A percentile compares a stretch with the other conserved stretches of the same genome.
phyloP scores from a whole-genome alignment of 164 flowering plant species.

The Echeveria elegans region DNA sequence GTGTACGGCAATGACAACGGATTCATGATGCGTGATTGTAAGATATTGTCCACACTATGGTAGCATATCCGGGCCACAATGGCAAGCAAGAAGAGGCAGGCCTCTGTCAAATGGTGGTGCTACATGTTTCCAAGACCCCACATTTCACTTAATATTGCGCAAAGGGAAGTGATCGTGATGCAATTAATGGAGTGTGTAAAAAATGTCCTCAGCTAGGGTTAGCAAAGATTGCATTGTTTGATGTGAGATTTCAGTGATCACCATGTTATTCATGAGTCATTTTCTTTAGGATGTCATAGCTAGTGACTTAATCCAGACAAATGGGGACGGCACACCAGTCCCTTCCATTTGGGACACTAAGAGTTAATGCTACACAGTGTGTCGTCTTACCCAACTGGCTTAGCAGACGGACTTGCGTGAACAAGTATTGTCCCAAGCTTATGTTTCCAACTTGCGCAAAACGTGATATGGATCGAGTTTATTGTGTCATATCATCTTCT shows the following conservation, averaged over 20 bases:
- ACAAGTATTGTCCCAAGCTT: not conserved
- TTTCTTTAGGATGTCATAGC: not conserved
- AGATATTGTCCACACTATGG: conserved; percentile 30
- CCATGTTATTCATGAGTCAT: not conserved
- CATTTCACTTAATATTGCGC: not conserved
- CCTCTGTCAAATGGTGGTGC: not conserved
- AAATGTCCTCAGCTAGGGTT: conserved; percentile 3
- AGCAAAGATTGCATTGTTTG: conserved; percentile 3
- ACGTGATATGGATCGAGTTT: not conserved
- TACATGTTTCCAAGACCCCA: not conserved
- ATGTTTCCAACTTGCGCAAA: not conserved
- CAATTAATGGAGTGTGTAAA: not conserved
- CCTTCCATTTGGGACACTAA: not conserved
- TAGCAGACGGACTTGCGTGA: not conserved
- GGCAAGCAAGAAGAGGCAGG: conserved; percentile 3
- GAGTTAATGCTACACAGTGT: not conserved
- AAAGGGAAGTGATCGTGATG: not conserved
- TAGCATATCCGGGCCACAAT: conserved; percentile 22
- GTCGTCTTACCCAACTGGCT: not conserved
- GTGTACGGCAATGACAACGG: conserved; percentile 11
- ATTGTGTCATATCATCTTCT: not conserved
- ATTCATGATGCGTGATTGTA: conserved; percentile 18
- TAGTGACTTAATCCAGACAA: not conserved
- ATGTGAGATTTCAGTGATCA: not conserved
- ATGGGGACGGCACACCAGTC: not conserved